phyloP scores from a whole-genome alignment of 371 early-diverging fungal species.

The Actinomortierella wolfii region DNA sequence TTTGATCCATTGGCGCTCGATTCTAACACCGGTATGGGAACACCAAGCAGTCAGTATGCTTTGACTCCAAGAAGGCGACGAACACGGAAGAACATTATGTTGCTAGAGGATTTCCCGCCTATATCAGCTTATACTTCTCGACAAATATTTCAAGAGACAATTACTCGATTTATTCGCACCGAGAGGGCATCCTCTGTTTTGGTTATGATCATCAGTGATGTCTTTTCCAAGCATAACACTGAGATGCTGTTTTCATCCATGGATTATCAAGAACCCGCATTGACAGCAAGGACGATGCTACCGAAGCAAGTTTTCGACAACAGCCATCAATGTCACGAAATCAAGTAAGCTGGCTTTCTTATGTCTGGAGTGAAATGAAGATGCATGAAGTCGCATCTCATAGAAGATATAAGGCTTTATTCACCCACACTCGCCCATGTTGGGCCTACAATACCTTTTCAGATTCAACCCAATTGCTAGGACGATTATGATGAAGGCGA shows the following conservation, averaged over 20 bases:
- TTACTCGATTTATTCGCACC: constrained; percentile 32
- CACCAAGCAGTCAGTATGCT: background rate
- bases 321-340: no score
- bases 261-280: constrained; percentile 26
- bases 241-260: constrained; percentile 28
- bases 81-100: constrained; percentile 48
- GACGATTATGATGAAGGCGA: constrained; percentile 54
- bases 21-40: background rate
- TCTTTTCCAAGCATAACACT: constrained; percentile 37
- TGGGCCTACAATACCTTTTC: background rate
- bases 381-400: no score
- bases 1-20: constrained; percentile 17
- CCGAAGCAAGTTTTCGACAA: constrained; percentile 20
- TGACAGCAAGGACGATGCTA: constrained; percentile 30
- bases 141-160: constrained; percentile 48
- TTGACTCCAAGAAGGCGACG: background rate
- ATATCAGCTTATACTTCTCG: constrained; percentile 45
- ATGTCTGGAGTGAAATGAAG: no score
- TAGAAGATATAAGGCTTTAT: no score
- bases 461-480: constrained; percentile 63
- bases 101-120: constrained; percentile 66
- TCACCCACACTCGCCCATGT: no score
- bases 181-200: constrained; percentile 34
- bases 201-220: constrained; percentile 57
- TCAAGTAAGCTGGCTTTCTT: background rate